phyloP scores from a whole-genome alignment of 371 early-diverging fungal species.

The Lichtheimia ramosa region DNA sequence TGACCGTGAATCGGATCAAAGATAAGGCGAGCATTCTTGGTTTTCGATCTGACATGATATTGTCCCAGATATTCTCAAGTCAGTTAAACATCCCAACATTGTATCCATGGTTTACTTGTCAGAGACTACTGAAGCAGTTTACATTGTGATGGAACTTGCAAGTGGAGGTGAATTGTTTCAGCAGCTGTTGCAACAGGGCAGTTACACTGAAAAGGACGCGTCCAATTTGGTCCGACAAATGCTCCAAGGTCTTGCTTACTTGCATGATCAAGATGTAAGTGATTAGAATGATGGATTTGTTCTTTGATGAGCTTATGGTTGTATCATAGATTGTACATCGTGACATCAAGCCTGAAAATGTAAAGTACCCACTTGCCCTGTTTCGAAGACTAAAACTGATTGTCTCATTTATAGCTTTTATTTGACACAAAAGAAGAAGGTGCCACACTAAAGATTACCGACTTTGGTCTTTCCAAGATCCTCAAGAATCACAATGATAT shows the following conservation, averaged over 20 bases:
- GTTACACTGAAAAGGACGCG: conserved; percentile 78
- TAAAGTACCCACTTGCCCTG: conserved; percentile 3
- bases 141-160: conserved; percentile 82
- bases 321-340: conserved; percentile 74
- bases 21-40: too few relatives aligned
- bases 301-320: background rate
- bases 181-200: conserved; percentile 75
- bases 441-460: conserved; percentile 62
- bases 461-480: conserved; percentile 82
- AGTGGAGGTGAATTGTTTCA: conserved; percentile 90
- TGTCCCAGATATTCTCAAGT: conserved; percentile 63
- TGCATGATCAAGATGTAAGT: conserved; percentile 71
- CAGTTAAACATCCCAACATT: conserved; percentile 79
- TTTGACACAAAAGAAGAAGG: conserved; percentile 53
- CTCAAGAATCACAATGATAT: conserved; percentile 66
- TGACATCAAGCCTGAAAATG: conserved; percentile 86
- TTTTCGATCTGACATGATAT: background rate
- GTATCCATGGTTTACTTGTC: conserved; percentile 78
- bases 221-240: conserved; percentile 70
- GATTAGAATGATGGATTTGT: background rate
- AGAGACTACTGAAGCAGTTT: conserved; percentile 79
- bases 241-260: conserved; percentile 75
- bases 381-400: background rate
- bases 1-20: too few relatives aligned
- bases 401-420: conserved; percentile 45